Conservation (phyloP, 2,329 filamentous ascomycete genomes). For the Paraphaeosphaeria sporulosa region DNA sequence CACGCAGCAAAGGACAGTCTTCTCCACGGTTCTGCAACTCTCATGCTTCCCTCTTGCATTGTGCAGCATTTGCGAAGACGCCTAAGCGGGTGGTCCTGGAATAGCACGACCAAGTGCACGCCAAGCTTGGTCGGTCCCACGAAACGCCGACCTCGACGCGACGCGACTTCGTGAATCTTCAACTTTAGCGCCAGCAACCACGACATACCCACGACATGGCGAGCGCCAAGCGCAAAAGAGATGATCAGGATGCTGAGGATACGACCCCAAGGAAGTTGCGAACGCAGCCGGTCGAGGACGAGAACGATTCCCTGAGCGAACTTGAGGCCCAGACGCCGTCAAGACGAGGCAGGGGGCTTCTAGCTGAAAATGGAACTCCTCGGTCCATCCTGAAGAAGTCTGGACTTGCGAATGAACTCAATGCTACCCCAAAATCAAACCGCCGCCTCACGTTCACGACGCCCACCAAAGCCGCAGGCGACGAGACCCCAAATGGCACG, state of each 20-base stretch:
- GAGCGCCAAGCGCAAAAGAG: constrained; percentile 41
- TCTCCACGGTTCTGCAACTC: too few species aligned
- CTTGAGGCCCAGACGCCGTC: constrained; percentile 42
- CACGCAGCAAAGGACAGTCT: too few species aligned
- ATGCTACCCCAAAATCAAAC: constrained; percentile 53
- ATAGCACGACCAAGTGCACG: not conserved
- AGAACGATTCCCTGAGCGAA: constrained; percentile 25
- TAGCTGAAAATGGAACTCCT: constrained; percentile 39
- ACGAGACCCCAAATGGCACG: constrained; percentile 55
- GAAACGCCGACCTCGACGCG: constrained; percentile 13
- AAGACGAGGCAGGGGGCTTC: constrained; percentile 30
- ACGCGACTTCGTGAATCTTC: constrained; percentile 32
- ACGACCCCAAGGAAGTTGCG: constrained; percentile 39
- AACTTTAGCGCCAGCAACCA: constrained; percentile 11
- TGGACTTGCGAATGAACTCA: constrained; percentile 27
- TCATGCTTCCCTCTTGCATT: too few species aligned
- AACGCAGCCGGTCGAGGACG: constrained; percentile 19
- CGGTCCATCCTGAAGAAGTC: constrained; percentile 45
- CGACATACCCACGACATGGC: constrained; percentile 30
- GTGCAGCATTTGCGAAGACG: not conserved
- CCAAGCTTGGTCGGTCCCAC: constrained; percentile 19
- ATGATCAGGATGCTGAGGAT: constrained; percentile 29
- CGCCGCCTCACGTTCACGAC: constrained; percentile 58
- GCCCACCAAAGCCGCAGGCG: constrained; percentile 47
- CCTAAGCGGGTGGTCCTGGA: not conserved